Evolutionary conservation across 1,284 basidiomycete species (phyloP).

Genomic region (Ceratobasidium sp.): DNA sequence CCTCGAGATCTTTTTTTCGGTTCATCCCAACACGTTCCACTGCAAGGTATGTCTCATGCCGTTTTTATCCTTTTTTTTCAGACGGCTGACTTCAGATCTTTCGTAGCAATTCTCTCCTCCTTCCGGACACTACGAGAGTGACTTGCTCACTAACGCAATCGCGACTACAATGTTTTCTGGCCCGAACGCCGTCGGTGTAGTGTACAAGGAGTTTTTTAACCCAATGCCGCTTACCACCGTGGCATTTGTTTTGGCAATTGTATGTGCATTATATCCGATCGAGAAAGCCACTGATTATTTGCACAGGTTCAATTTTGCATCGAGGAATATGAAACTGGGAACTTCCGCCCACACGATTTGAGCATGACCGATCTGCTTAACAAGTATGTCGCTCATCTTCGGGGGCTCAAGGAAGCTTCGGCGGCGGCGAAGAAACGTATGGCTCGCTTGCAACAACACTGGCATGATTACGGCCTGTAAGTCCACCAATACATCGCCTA

Average conservation of each 20-base stretch:
- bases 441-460: not conserved
- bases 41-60: not conserved
- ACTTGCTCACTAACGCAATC: not conserved
- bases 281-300: not conserved
- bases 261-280: not conserved
- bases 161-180: not conserved
- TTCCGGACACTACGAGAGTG: not conserved
- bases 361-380: not conserved
- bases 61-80: not conserved
- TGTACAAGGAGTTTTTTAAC: not conserved
- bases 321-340: not conserved
- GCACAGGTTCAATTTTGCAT: conserved; percentile 2
- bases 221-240: not conserved
- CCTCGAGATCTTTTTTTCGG: not conserved
- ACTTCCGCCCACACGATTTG: not conserved
- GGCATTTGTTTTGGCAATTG: not conserved
- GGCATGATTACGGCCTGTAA: not conserved
- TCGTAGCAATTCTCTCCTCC: not conserved
- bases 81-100: not conserved
- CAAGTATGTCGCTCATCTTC: not conserved
- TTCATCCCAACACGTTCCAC: conserved; percentile 4
- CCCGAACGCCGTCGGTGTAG: not conserved
- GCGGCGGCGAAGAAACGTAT: not conserved
- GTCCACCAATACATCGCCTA: not conserved
- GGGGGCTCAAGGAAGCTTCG: not conserved